Evolutionary conservation across 192 early-diverging fungal species (phyloP), one percentile per base, ranked within the genome.

Genomic region (Mortierella claussenii): DNA sequence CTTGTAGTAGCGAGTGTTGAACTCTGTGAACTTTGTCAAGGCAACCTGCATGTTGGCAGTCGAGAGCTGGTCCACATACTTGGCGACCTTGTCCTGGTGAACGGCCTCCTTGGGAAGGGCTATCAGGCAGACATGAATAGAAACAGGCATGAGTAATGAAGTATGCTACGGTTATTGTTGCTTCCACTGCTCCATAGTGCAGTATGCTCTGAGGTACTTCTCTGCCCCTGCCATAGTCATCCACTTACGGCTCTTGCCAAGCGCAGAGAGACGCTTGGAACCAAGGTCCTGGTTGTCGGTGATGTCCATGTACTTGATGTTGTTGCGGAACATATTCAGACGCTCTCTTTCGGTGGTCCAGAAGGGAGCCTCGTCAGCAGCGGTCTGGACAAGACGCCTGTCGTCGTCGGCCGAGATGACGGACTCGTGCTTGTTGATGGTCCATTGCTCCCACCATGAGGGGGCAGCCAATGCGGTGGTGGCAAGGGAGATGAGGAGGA

Each of bases 1-100:
- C 62, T 92, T 92, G 84, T 94, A 99, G 81, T 97, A 97, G 17
- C 97, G 89, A 60, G 89, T 99, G 42, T 87, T 80, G 87, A 99
- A 97, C 23, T 71, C 81, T 4, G 95, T 94, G 63, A 98, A 94
- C 13, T 80, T 82, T 40, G 79, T 86, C 66, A 99, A 74, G 42
- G 89, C 89, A 20, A 84, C 62, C 45, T 89, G 80, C 85, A 97
- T 93, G 59, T 83, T 65, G 32, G 82, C 62, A 15, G 89, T 88
- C 8, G 87, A 89, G 53, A 98, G 83, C 24, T 73, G 65, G n/a
- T 44, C 69, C 51, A 91, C 79, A 18, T 92, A 85, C 10, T 80
- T 71, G 9, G 76, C 59, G 5, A 95, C 90, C 71, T 90, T 80
- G n/a, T 85, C 60, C 34, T 86, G 67, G 23, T 88, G 91, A 21